A percentile compares a stretch with the other conserved stretches of the same genome.
Conservation (phyloP, 441 rosid genomes). For the Jatropha multifida region DNA sequence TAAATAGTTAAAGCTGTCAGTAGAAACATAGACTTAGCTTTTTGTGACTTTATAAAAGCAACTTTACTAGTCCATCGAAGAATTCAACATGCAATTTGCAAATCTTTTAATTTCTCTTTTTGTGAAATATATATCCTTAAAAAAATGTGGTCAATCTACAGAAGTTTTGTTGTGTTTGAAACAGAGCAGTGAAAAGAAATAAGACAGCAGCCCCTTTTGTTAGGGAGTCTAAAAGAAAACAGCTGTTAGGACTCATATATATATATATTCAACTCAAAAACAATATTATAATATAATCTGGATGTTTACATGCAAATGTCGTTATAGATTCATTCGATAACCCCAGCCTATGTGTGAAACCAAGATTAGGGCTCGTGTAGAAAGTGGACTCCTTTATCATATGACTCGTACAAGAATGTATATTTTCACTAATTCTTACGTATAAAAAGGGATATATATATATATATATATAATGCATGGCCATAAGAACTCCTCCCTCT, state of each 20-base stretch:
- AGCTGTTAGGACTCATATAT: too few species aligned
- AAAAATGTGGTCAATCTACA: too few species aligned
- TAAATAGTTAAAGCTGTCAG: conserved; percentile 24
- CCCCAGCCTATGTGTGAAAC: conserved; percentile 30
- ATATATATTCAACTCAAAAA: conserved; percentile 8
- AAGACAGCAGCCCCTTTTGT: too few species aligned
- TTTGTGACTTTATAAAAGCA: conserved; percentile 21
- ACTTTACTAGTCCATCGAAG: conserved; percentile 12
- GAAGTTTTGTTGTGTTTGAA: too few species aligned
- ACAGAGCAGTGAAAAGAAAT: too few species aligned
- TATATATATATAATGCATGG: conserved; percentile 31
- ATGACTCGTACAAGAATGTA: conserved; percentile 21
- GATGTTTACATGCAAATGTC: neutral
- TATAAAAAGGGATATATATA: conserved; percentile 22
- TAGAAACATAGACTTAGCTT: neutral
- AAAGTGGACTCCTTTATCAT: conserved; percentile 45
- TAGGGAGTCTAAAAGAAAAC: too few species aligned
- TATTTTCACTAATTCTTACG: conserved; percentile 8
- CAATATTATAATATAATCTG: conserved; percentile 4
- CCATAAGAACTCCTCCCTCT: conserved; percentile 5
- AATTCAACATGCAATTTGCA: conserved; percentile 2
- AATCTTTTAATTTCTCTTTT: too few species aligned
- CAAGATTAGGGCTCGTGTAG: conserved; percentile 30
- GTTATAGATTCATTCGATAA: neutral
- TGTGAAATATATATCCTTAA: too few species aligned